Base-by-base conservation (phyloP, 768 basidiomycete species). In the Collybia sp. region DNA sequence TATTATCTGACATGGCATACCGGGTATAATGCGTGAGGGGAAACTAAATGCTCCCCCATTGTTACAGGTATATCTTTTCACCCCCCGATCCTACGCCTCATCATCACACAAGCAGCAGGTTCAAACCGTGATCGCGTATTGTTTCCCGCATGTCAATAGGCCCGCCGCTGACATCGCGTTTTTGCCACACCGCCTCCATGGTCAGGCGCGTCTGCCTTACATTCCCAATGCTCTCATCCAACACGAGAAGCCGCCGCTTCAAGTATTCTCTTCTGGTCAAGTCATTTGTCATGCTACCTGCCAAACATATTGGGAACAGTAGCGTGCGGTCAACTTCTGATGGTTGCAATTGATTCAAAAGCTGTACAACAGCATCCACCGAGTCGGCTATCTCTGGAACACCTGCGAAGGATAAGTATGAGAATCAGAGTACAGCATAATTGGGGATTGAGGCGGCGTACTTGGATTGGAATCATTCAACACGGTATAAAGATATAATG, bases 271-370 rank as follows among this genome's bases (percentile, higher is more conserved):
- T 72, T 41, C 70, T 70, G 34, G 61, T 66, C 13, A 71, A 76
- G 59, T 83, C 79, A 60, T 87, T 81, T 38, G 85, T 78, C 75
- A 90, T 74, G 60, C 80, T 80, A 5, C 83, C 88, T 25, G 83
- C 80, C 35, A 92, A 68, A 59, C 80, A 83, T 45, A 88, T 74
- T 20, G 88, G 87, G 63, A 89, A 84, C 16, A 87, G 69, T 35
- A 89, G 62, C 6, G 77, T 72, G 46, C 85, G 78, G 61, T 92
- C 88, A 36, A 79, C 62, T 47, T 77, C 70, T 12, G 82, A 80
- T 35, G 77, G 63, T 19, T 73, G 75, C 43, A 88, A 59, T 52
- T 75, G 73, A 46, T 69, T 66, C 45, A 88, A 58, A 16, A 74
- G 64, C 38, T 75, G 75, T 43, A 79, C 66, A 40, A 88, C 73